Percentiles rank a stretch among this genome's conserved stretches.
These are phyloP conservation scores for Grigorovia humatica DNA, from an alignment of 805 yeast genomes.

Conservation along the genomic window DNA sequence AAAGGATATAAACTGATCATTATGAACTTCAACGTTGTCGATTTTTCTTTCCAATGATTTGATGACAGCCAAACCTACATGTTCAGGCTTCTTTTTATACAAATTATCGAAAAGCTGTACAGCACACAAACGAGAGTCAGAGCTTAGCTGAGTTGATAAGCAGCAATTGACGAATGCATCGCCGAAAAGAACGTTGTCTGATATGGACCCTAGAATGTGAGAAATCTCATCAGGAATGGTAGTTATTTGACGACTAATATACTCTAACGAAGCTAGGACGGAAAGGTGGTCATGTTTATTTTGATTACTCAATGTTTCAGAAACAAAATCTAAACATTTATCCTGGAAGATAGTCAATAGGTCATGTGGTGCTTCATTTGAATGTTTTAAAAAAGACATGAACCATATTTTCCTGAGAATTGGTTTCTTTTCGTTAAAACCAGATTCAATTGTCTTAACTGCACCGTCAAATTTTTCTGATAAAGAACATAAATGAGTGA, in stretches of 20 bases:
- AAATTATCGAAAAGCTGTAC: slow-evolving; percentile 26
- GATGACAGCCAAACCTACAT: slow-evolving; percentile 37
- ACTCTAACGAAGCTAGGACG: slow-evolving; percentile 17
- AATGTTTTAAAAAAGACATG: slow-evolving; percentile 28
- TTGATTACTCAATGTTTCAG: slow-evolving; percentile 28
- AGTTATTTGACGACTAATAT: slow-evolving; percentile 12
- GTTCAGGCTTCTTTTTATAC: slow-evolving; percentile 29
- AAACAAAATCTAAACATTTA: slow-evolving; percentile 21
- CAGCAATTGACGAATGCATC: slow-evolving; percentile 40
- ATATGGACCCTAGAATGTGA: slow-evolving; percentile 7
- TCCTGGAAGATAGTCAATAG: slow-evolving; percentile 21
- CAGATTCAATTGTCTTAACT: slow-evolving; percentile 36
- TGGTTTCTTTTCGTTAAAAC: slow-evolving; percentile 55
- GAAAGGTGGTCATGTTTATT: slow-evolving; percentile 34
- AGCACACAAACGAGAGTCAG: slow-evolving; percentile 30
- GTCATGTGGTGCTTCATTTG: slow-evolving; percentile 31
- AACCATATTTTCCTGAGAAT: slow-evolving; percentile 63
- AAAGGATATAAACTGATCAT: slow-evolving; percentile 18
- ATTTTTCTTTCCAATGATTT: slow-evolving; percentile 31
- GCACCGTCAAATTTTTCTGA: slow-evolving; percentile 18
- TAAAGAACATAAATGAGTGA: slow-evolving; percentile 33
- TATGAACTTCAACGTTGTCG: slow-evolving; percentile 9
- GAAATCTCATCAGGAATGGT: slow-evolving; percentile 6
- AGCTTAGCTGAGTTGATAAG: slow-evolving; percentile 32
- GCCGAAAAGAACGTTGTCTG: slow-evolving; percentile 28